phyloP scores from a whole-genome alignment of 108 stramenopile genomes.

The Cylindrotheca closterium region DNA sequence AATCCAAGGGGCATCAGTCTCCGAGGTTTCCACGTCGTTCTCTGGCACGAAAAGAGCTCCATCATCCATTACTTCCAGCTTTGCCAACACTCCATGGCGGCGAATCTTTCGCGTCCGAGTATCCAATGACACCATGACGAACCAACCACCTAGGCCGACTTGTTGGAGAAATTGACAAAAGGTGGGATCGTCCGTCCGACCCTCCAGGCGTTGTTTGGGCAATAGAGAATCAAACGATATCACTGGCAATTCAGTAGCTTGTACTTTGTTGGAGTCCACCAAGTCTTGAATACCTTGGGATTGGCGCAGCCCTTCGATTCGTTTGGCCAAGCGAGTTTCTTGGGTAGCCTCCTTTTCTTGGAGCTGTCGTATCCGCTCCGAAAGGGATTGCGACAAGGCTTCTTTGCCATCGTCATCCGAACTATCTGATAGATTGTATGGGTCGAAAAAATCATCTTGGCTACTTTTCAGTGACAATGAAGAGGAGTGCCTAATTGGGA shows the following conservation, averaged over 20 bases:
- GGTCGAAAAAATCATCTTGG: too few species aligned
- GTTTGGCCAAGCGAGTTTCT: constrained; percentile 17
- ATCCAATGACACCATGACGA: constrained; percentile 59
- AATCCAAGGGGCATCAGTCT: constrained; percentile 1
- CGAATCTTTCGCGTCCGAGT: constrained; percentile 39
- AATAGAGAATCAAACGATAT: constrained; percentile 56
- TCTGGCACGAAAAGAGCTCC: neutral
- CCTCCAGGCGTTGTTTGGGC: constrained; percentile 49
- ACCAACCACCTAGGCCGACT: constrained; percentile 56
- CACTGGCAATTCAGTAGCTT: constrained; percentile 35
- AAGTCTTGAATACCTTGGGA: constrained; percentile 3
- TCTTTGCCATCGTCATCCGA: neutral
- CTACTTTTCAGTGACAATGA: too few species aligned
- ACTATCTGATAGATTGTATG: neutral
- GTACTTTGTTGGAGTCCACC: neutral
- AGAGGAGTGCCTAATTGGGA: too few species aligned
- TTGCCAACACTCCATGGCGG: constrained; percentile 44
- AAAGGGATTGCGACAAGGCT: neutral
- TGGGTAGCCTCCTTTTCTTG: constrained; percentile 15
- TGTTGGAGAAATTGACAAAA: constrained; percentile 45
- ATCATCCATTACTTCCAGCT: constrained; percentile 51
- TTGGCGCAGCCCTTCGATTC: constrained; percentile 13
- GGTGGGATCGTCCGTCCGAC: constrained; percentile 58
- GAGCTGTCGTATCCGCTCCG: constrained; percentile 17
- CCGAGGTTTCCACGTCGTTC: neutral